These are phyloP conservation scores for Kalmusia sp. DNA, from an alignment of 2,329 filamentous ascomycete genomes.

Conservation along the genomic window DNA sequence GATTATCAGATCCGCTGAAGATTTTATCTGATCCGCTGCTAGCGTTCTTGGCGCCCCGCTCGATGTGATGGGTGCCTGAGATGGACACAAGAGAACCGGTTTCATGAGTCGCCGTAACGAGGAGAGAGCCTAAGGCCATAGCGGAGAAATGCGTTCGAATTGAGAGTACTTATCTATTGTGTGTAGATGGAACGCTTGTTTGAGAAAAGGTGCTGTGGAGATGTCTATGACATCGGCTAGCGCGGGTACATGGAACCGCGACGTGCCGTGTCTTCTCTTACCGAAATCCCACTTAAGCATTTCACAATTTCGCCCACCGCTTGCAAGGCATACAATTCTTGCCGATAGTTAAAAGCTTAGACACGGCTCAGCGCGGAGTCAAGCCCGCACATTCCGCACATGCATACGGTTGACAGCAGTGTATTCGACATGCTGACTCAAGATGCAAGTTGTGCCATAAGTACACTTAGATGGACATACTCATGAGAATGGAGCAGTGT, in stretches of 20 bases:
- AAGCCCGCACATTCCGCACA: not conserved
- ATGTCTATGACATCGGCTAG: not conserved
- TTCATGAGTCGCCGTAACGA: not conserved
- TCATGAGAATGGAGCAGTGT: too few species aligned
- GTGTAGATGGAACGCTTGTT: not conserved
- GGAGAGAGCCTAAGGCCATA: too few species aligned
- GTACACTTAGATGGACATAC: too few species aligned
- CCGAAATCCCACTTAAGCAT: not conserved
- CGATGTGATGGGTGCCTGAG: not conserved
- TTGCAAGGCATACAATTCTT: not conserved
- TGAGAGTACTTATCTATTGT: not conserved
- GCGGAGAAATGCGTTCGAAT: not conserved
- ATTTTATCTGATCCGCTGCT: constrained; percentile 29
- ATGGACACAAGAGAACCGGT: not conserved
- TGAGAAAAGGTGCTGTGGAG: not conserved
- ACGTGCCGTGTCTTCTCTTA: not conserved
- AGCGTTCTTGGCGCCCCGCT: constrained; percentile 17
- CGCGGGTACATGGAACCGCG: not conserved
- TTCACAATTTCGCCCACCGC: not conserved
- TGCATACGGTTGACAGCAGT: not conserved
- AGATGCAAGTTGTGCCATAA: too few species aligned
- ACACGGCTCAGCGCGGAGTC: too few species aligned
- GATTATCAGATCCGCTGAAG: constrained; percentile 26
- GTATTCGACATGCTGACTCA: too few species aligned
- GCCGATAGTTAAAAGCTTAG: not conserved